Evolutionary conservation across 208 protist genomes (phyloP).

Genomic region (Blastocrithidia nonstop): DNA sequence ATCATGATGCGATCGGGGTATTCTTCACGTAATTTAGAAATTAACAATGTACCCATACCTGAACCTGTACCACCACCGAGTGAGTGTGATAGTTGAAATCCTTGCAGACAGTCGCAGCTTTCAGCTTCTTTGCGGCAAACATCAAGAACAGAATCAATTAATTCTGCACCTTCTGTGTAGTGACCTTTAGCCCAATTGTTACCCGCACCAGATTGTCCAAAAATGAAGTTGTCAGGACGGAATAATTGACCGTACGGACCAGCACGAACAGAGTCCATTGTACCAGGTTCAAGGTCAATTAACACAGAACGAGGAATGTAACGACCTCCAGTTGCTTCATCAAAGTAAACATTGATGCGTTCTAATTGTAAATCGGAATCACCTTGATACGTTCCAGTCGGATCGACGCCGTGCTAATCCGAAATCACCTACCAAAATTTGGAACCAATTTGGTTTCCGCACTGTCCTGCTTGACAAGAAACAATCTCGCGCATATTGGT

Average conservation of each 20-base stretch:
- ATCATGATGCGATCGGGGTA: constrained; percentile 98
- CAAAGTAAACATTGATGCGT: constrained; percentile 97
- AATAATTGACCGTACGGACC: too few relatives aligned
- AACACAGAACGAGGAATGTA: too few relatives aligned
- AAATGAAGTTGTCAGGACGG: too few relatives aligned
- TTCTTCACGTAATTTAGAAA: constrained; percentile 96
- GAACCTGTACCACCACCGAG: constrained; percentile 97
- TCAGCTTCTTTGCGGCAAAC: constrained; percentile 97
- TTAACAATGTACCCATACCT: constrained; percentile 94
- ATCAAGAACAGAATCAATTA: constrained; percentile 95
- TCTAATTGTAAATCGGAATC: constrained; percentile 93
- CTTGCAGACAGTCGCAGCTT: constrained; percentile 95
- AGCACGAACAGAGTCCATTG: too few relatives aligned
- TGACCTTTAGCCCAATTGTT: constrained; percentile 99
- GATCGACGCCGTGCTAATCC: constrained; percentile 82
- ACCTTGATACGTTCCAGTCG: constrained; percentile 86
- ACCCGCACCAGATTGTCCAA: constrained; percentile 92
- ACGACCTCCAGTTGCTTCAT: too few relatives aligned
- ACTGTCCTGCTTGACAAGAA: constrained; percentile 64
- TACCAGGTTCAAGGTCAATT: too few relatives aligned
- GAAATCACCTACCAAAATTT: constrained; percentile 84
- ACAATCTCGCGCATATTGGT: constrained; percentile 84
- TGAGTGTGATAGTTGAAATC: constrained; percentile 97
- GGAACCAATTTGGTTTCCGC: constrained; percentile 73
- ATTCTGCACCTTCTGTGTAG: constrained; percentile 97